Evolutionary conservation across 2,329 filamentous ascomycete species (phyloP), one percentile per base, ranked within the genome.

Genomic region (Aspergillus melleus): DNA sequence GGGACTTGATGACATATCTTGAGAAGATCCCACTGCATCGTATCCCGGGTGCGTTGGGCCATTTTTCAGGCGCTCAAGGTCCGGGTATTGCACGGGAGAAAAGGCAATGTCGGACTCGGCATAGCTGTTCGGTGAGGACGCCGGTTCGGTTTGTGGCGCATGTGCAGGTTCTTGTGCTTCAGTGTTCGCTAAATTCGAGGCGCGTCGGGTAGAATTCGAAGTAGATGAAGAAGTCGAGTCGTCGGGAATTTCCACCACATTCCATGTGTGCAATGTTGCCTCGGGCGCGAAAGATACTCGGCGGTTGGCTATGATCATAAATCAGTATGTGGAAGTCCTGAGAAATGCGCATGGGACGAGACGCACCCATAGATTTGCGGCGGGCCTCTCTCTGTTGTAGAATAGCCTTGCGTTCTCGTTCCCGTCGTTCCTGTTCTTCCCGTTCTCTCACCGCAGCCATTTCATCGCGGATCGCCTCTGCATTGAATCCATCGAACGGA

Each of bases 281-380:
- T 99, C 95, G 1, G 95, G 95, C 4, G 95, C 95, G 76, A 99
- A 99, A 0, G 94, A 98, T 36, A 99, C 95, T 71, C 95, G 88
- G 70, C 95, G 88, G 74, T 95, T 96, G 52, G 94, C 85, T 84
- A 61, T 46, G 44, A 39, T 57, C 39, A 50, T 56, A 14, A n/a
- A 57, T 59, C 52, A 57, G 55, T 73, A 36, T 29, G 16, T 19
- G 9, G 12, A 20, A 26, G 0, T 39, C 26, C 8, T 10, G 12
- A n/a, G 14, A 29, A 20, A 16, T 24, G 11, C 36, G n/a, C 19
- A 47, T 20, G 11, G 19, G 42, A 8, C 39, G 9, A 16, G 49
- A 68, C 74, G 42, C 74, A 85, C 83, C 92, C 59, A 96, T 84
- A 19, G 93, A 97, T 74, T 98, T 98, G 67, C 95, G 86, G 64